A percentile compares a stretch with the other conserved stretches of the same genome.
These are phyloP conservation scores for Dothidotthia symphoricarpi DNA, from an alignment of 2,329 filamentous ascomycete species.

Conservation along the genomic window DNA sequence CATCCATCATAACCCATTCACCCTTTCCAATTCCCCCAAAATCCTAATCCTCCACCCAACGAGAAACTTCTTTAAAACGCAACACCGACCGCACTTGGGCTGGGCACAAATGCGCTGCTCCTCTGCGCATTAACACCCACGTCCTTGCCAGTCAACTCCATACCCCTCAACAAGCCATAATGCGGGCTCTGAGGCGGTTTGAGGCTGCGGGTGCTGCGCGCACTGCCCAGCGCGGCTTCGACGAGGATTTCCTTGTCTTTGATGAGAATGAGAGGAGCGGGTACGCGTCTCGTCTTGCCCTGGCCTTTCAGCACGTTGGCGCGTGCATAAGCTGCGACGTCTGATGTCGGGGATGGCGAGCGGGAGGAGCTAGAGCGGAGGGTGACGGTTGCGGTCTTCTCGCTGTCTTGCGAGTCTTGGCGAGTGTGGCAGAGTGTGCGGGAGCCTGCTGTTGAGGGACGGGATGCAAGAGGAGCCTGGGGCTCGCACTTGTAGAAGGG, in stretches of 20 bases:
- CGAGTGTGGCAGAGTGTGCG: conserved; percentile 26
- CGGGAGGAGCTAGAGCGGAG: conserved; percentile 24
- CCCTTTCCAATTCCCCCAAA: too few relatives aligned
- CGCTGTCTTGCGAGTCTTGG: conserved; percentile 30
- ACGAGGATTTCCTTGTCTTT: conserved; percentile 27
- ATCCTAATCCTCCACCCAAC: too few relatives aligned
- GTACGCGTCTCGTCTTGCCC: conserved; percentile 29
- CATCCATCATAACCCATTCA: too few relatives aligned
- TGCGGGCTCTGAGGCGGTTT: conserved; percentile 32
- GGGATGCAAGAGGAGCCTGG: conserved; percentile 8
- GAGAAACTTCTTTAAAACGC: too few relatives aligned
- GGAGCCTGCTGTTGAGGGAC: conserved; percentile 25
- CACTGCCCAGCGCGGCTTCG: conserved; percentile 18
- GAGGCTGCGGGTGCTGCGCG: conserved; percentile 15
- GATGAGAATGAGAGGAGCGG: conserved; percentile 25
- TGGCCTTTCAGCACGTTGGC: conserved; percentile 19
- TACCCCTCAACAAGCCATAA: conserved; percentile 28
- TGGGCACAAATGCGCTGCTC: conserved; percentile 11
- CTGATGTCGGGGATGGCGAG: conserved; percentile 9
- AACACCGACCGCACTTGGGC: conserved; percentile 31
- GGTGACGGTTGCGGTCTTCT: conserved; percentile 32
- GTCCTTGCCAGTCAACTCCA: conserved; percentile 30
- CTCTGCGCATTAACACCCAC: conserved; percentile 13
- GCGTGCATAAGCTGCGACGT: conserved; percentile 9
- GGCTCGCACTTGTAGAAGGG: conserved; percentile 36